Evolutionary conservation across 768 basidiomycete species (phyloP).

Genomic region (Lactarius evosmus): DNA sequence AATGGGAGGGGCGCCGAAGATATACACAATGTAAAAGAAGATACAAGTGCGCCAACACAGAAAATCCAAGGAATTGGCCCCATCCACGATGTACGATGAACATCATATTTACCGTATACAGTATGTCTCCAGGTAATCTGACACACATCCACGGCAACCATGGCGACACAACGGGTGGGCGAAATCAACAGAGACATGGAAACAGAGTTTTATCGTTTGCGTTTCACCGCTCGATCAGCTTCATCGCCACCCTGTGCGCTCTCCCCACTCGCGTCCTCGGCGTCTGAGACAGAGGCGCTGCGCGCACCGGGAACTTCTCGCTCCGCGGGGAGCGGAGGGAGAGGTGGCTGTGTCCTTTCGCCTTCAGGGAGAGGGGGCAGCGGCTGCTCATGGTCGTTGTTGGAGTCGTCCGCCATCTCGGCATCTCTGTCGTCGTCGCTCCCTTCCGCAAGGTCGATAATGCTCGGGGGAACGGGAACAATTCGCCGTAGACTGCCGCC

Average conservation of each 20-base stretch:
- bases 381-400: slow-evolving; percentile 6
- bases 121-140: slow-evolving; percentile 1
- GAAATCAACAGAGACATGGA: background rate
- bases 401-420: slow-evolving; percentile 14
- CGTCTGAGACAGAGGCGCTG: slow-evolving; percentile 23
- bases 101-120: slow-evolving; percentile 10
- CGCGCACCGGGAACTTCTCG: slow-evolving; percentile 15
- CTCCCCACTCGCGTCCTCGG: slow-evolving; percentile 23
- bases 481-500: slow-evolving; percentile 12
- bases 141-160: slow-evolving; percentile 13
- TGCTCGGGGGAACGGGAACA: slow-evolving; percentile 16
- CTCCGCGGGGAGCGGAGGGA: slow-evolving; percentile 5
- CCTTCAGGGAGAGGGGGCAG: slow-evolving; percentile 20
- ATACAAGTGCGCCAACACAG: slow-evolving; percentile 9
- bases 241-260: slow-evolving; percentile 14
- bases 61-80: slow-evolving; percentile 4
- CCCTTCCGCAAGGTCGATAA: slow-evolving; percentile 23
- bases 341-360: slow-evolving; percentile 6
- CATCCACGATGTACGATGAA: background rate
- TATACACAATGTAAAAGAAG: slow-evolving; percentile 13
- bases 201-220: slow-evolving; percentile 17
- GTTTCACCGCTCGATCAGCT: slow-evolving; percentile 20
- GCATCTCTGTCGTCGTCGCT: slow-evolving; percentile 25
- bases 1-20: background rate
- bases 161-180: slow-evolving; percentile 1